Evolutionary conservation across 2,329 filamentous ascomycete species (phyloP).

Genomic region (Neopestalotiopsis sp.): DNA sequence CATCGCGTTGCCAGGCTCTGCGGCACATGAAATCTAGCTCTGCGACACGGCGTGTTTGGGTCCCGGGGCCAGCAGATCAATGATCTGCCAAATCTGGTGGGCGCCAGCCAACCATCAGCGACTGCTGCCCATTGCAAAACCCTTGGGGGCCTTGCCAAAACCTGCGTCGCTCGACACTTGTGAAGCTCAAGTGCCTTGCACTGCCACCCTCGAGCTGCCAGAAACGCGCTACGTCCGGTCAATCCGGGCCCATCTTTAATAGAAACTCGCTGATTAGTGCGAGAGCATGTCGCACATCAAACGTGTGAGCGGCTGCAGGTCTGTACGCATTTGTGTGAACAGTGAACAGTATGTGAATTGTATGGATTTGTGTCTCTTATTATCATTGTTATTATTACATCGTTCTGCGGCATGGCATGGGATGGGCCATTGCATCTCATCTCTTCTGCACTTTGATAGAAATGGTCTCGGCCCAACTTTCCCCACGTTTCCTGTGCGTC

Average conservation of each 20-base stretch:
- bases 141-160: background rate
- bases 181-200: constrained; percentile 11
- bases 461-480: background rate
- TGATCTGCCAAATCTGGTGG: constrained; percentile 19
- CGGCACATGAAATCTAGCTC: constrained; percentile 13
- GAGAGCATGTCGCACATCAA: constrained; percentile 12
- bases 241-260: constrained; percentile 21
- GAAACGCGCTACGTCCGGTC: constrained; percentile 18
- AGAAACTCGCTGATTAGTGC: constrained; percentile 8
- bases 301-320: constrained; percentile 10
- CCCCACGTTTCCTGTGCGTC: constrained; percentile 3
- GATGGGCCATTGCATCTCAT: background rate
- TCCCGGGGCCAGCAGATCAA: constrained; percentile 19
- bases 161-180: constrained; percentile 7
- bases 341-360: too few species aligned
- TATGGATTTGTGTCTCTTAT: background rate
- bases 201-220: constrained; percentile 18
- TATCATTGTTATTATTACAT: background rate
- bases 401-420: background rate
- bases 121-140: background rate
- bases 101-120: constrained; percentile 5
- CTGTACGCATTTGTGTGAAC: too few species aligned
- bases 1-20: constrained; percentile 14
- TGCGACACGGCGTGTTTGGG: constrained; percentile 29
- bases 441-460: background rate